phyloP scores from a whole-genome alignment of 2,329 filamentous ascomycete species.

The Calonectria naviculata region DNA sequence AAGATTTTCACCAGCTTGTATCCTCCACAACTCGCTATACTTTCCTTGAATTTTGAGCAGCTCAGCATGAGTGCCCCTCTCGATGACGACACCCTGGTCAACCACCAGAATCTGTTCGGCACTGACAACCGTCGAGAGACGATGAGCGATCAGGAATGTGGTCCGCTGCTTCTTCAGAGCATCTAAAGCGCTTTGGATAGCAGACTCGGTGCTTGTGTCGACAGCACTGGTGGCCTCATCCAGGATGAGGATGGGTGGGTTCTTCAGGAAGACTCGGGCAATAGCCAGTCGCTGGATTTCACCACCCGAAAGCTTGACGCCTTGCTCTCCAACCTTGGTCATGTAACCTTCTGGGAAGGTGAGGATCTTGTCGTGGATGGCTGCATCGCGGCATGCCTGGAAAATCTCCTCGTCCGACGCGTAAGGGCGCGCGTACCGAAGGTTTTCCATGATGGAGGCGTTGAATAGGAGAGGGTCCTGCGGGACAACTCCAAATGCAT shows the following conservation, averaged over 20 bases:
- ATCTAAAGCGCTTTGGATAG: conserved; percentile 58
- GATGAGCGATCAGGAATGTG: conserved; percentile 62
- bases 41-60: conserved; percentile 59
- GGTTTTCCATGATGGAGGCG: conserved; percentile 71
- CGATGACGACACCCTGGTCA: conserved; percentile 60
- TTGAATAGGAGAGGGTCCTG: conserved; percentile 75
- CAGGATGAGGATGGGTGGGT: conserved; percentile 47
- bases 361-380: conserved; percentile 73
- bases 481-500: conserved; percentile 71
- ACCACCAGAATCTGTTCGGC: conserved; percentile 66
- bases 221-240: conserved; percentile 65
- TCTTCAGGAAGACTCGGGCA: conserved; percentile 49
- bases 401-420: conserved; percentile 70
- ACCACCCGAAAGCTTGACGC: conserved; percentile 61
- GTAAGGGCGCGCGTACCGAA: conserved; percentile 71
- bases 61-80: conserved; percentile 62
- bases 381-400: conserved; percentile 69
- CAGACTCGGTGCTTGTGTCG: conserved; percentile 55
- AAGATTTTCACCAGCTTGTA: conserved; percentile 44
- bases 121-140: conserved; percentile 52
- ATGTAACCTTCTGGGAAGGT: conserved; percentile 65
- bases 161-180: conserved; percentile 59
- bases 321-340: conserved; percentile 59
- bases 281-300: conserved; percentile 62
- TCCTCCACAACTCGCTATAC: conserved; percentile 64